Conservation (phyloP, 2,329 filamentous ascomycete species). For the Cercospora zeina region DNA sequence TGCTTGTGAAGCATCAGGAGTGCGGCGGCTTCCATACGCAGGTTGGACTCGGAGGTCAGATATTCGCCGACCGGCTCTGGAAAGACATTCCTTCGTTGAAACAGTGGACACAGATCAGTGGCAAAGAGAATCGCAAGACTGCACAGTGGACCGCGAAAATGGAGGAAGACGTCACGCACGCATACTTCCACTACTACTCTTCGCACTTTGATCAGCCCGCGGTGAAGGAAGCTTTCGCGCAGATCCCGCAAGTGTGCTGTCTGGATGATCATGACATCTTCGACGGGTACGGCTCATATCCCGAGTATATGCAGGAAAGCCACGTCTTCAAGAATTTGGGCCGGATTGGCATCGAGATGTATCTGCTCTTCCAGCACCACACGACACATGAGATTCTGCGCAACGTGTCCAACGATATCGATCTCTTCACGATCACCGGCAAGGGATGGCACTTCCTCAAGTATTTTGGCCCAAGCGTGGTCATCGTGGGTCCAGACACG, state of each 20-base stretch:
- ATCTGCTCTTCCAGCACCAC: conserved; percentile 96
- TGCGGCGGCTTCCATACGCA: conserved; percentile 95
- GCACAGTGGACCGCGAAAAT: conserved; percentile 90
- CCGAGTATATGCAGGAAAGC: conserved; percentile 96
- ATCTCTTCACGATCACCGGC: conserved; percentile 96
- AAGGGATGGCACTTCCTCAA: conserved; percentile 99
- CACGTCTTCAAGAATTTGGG: conserved; percentile 99
- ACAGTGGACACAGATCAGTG: conserved; percentile 91
- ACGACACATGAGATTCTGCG: conserved; percentile 91
- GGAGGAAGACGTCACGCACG: conserved; percentile 91
- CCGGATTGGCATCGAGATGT: conserved; percentile 94
- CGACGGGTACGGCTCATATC: conserved; percentile 95
- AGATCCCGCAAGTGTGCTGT: conserved; percentile 90
- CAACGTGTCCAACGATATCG: conserved; percentile 81
- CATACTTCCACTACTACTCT: conserved; percentile 98
- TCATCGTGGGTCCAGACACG: conserved; percentile 85
- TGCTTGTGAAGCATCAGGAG: conserved; percentile 94
- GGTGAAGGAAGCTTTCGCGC: conserved; percentile 89
- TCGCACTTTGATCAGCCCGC: conserved; percentile 98
- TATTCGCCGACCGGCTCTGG: conserved; percentile 94
- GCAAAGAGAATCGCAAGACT: conserved; percentile 88
- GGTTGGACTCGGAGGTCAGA: conserved; percentile 87
- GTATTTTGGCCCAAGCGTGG: conserved; percentile 86
- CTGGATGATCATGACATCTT: conserved; percentile 98
- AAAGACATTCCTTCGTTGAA: conserved; percentile 90